These are phyloP conservation scores for Tetrahymena malaccensis DNA, from an alignment of 73 alveolate species.

Conservation along the genomic window DNA sequence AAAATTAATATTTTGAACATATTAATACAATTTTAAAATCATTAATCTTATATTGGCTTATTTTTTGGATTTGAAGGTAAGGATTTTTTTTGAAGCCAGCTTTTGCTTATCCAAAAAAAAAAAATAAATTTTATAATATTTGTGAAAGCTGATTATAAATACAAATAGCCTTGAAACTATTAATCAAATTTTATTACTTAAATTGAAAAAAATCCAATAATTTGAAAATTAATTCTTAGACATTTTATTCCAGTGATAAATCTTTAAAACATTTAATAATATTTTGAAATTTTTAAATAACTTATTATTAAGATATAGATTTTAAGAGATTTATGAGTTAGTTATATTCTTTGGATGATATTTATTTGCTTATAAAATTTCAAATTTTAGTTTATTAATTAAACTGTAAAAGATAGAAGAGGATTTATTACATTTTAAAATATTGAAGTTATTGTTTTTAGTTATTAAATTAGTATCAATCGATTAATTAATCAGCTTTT, in stretches of 20 bases:
- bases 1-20: no score
- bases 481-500: neutral
- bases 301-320: neutral
- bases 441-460: neutral
- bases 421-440: neutral
- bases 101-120: no score
- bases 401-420: neutral
- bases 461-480: neutral
- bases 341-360: neutral
- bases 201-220: no score
- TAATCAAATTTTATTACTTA: no score
- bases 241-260: neutral
- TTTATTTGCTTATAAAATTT: neutral
- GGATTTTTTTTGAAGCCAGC: no score
- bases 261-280: neutral
- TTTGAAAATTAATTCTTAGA: no score
- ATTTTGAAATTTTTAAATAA: neutral
- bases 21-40: no score
- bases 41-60: no score
- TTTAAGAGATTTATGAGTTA: neutral
- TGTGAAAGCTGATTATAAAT: no score
- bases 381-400: neutral
- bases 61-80: no score
- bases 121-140: no score
- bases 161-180: no score